These are phyloP conservation scores for Lachnellula arida DNA, from an alignment of 2,329 filamentous ascomycete species.

Conservation along the genomic window DNA sequence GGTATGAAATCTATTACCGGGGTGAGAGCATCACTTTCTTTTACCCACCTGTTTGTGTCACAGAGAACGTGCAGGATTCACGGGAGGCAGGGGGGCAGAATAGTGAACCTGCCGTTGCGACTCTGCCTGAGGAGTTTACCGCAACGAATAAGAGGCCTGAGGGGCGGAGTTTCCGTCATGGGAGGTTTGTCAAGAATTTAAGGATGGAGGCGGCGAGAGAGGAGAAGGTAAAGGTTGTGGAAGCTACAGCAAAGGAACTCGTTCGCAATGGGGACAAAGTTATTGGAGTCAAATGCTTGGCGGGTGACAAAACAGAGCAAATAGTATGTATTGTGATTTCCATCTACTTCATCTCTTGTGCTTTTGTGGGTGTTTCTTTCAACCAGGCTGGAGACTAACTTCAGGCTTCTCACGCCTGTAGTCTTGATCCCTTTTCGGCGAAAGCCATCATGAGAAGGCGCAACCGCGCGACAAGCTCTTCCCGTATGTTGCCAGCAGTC, in stretches of 20 bases:
- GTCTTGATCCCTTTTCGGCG: no score
- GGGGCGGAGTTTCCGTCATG: constrained; percentile 8
- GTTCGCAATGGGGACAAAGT: background rate
- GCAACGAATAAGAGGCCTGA: background rate
- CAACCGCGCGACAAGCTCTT: no score
- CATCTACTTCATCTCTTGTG: no score
- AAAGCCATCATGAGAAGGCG: no score
- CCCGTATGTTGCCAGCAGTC: no score
- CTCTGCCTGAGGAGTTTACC: constrained; percentile 9
- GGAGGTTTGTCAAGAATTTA: constrained; percentile 9
- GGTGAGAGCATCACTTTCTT: constrained; percentile 66
- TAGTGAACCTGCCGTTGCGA: background rate
- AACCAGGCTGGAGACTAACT: no score
- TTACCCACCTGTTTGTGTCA: constrained; percentile 57
- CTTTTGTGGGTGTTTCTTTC: no score
- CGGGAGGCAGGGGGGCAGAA: background rate
- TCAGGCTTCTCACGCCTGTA: no score
- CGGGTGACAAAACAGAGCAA: background rate
- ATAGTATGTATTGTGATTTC: background rate
- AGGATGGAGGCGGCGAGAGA: constrained; percentile 4
- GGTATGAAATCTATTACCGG: constrained; percentile 82
- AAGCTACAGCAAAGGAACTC: background rate
- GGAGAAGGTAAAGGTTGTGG: constrained; percentile 1
- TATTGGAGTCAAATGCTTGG: background rate
- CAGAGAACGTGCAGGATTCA: background rate